A percentile compares a stretch with the other conserved stretches of the same genome.
These are phyloP conservation scores for Ophiosphaerella narmari DNA, from an alignment of 2,329 filamentous ascomycete genomes.

Conservation along the genomic window DNA sequence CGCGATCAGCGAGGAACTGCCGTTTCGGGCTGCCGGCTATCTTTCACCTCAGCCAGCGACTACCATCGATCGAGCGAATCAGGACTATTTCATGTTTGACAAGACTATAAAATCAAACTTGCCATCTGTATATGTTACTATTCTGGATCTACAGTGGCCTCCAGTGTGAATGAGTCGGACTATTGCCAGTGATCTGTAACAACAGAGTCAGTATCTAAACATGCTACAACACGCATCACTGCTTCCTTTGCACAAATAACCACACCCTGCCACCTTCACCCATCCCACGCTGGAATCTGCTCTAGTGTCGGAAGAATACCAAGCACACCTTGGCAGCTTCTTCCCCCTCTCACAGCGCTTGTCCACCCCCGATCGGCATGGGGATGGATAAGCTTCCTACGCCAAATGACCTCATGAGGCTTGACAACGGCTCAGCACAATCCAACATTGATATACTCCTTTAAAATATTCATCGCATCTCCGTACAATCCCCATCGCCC, in stretches of 20 bases:
- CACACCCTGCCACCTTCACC: constrained; percentile 1
- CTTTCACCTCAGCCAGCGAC: constrained; percentile 20
- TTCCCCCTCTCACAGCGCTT: constrained; percentile 23
- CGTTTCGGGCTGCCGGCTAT: constrained; percentile 26
- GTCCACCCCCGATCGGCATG: constrained; percentile 14
- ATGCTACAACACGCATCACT: too few relatives aligned
- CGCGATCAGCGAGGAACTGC: constrained; percentile 38
- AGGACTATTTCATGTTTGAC: constrained; percentile 2
- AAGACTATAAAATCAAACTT: not conserved
- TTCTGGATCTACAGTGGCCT: too few relatives aligned
- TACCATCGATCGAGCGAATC: constrained; percentile 15
- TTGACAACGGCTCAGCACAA: constrained; percentile 4
- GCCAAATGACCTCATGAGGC: constrained; percentile 39
- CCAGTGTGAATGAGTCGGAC: too few relatives aligned
- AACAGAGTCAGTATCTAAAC: too few relatives aligned
- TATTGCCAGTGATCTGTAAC: too few relatives aligned
- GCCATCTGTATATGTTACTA: too few relatives aligned
- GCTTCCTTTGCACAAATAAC: not conserved
- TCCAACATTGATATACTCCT: not conserved
- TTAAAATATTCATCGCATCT: not conserved
- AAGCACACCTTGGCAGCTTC: constrained; percentile 28
- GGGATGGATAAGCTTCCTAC: constrained; percentile 10
- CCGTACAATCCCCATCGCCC: too few relatives aligned
- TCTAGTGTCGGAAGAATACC: constrained; percentile 12
- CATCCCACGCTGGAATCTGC: constrained; percentile 6